phyloP scores from a whole-genome alignment of 352 stramenopile species.

The Globisporangium cylindrosporum region DNA sequence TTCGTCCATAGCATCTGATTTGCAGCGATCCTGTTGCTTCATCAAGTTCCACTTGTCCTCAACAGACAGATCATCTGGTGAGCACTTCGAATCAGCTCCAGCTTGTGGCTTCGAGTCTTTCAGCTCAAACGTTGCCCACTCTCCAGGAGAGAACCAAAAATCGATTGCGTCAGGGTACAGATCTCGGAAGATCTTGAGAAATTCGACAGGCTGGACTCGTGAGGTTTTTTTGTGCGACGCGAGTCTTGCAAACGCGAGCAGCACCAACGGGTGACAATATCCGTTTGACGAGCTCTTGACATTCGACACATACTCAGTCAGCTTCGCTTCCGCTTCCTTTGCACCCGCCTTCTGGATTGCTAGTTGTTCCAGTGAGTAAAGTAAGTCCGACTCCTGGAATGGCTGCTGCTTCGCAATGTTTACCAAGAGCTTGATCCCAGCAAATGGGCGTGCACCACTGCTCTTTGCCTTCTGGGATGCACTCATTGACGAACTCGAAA shows the following conservation, averaged over 20 bases:
- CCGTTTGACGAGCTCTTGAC: conserved; percentile 11
- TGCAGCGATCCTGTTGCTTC: conserved; percentile 40
- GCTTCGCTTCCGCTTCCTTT: conserved; percentile 21
- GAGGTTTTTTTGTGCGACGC: conserved; percentile 16
- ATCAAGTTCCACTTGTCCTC: conserved; percentile 63
- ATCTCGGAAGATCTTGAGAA: conserved; percentile 44
- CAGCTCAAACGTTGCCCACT: conserved; percentile 21
- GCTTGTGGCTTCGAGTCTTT: background rate
- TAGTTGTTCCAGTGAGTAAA: conserved; percentile 56
- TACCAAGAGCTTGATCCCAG: conserved; percentile 48
- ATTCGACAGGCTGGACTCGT: conserved; percentile 25
- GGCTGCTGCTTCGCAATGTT: conserved; percentile 27
- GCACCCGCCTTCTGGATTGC: conserved; percentile 38
- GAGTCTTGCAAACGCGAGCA: conserved; percentile 51
- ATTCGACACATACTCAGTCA: conserved; percentile 40
- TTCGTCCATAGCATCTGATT: conserved; percentile 77
- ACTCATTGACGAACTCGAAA: background rate
- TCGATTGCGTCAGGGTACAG: conserved; percentile 51
- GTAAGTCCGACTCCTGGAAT: conserved; percentile 43
- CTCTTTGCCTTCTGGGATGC: conserved; percentile 11
- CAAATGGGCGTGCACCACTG: conserved; percentile 34
- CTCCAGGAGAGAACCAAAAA: conserved; percentile 36
- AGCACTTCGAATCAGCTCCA: background rate
- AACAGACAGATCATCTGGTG: conserved; percentile 8
- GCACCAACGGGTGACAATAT: conserved; percentile 48